These are phyloP conservation scores for Endoconidiophora polonica DNA, from an alignment of 2,329 filamentous ascomycete species.

Conservation along the genomic window DNA sequence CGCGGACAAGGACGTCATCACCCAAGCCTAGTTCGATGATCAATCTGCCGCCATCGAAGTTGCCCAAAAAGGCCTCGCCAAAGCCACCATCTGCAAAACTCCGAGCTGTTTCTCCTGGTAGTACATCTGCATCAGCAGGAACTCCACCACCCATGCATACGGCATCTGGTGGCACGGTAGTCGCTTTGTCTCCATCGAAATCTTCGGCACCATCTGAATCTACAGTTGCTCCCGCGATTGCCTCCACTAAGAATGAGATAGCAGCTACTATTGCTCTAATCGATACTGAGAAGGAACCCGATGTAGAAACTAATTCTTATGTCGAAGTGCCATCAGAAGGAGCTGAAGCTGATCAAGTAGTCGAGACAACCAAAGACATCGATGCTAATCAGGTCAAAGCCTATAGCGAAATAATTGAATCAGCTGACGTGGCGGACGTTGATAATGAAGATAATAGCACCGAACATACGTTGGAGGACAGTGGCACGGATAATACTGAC, in stretches of 20 bases:
- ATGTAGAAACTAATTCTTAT: not conserved
- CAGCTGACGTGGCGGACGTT: no score
- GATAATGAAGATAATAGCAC: not conserved
- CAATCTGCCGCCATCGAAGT: slow-evolving; percentile 7
- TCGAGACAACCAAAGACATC: no score
- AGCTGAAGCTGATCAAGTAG: no score
- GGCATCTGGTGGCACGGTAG: slow-evolving; percentile 6
- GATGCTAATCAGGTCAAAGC: not conserved
- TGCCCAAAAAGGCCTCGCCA: slow-evolving; percentile 11
- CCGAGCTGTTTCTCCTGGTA: slow-evolving; percentile 2
- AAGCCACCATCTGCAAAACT: slow-evolving; percentile 2
- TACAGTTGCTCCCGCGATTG: no score
- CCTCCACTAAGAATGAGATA: not conserved
- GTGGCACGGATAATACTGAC: not conserved
- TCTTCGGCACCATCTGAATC: not conserved
- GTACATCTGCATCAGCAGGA: not conserved
- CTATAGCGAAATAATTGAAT: no score
- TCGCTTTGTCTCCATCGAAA: not conserved
- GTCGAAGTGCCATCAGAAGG: not conserved
- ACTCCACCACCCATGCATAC: slow-evolving; percentile 6
- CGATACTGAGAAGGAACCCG: not conserved
- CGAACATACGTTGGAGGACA: not conserved
- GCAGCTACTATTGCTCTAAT: not conserved
- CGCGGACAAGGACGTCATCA: slow-evolving; percentile 5
- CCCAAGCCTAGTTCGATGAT: slow-evolving; percentile 7